Percentiles rank a stretch among this genome's conserved stretches.
Evolutionary conservation across 2,329 filamentous ascomycete genomes (phyloP).

Genomic region (Huntiella bhutanensis): DNA sequence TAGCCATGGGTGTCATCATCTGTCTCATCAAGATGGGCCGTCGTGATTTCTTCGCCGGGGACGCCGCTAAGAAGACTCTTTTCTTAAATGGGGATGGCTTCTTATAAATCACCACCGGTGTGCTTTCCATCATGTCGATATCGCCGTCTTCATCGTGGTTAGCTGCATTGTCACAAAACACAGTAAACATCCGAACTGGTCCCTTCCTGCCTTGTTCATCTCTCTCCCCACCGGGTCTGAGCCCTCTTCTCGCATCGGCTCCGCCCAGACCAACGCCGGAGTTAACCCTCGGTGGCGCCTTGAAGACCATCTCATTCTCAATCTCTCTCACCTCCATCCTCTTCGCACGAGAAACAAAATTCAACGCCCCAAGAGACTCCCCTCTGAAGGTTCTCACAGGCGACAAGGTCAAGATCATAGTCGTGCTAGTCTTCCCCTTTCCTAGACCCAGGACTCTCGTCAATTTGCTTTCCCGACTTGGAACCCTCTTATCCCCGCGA

Average conservation of each 20-base stretch:
- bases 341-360: conserved; percentile 88
- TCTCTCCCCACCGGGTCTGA: conserved; percentile 65
- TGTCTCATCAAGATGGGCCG: conserved; percentile 1
- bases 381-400: conserved; percentile 84
- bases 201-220: conserved; percentile 19
- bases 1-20: not conserved
- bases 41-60: conserved; percentile 6
- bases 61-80: conserved; percentile 4
- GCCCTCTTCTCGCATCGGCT: conserved; percentile 23
- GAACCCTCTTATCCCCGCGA: conserved; percentile 54
- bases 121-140: no score
- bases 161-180: conserved; percentile 48
- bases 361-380: conserved; percentile 81
- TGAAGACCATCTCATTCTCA: conserved; percentile 86
- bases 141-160: no score
- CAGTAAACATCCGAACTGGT: conserved; percentile 66
- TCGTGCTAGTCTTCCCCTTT: conserved; percentile 68
- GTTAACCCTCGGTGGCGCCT: conserved; percentile 44
- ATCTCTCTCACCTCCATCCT: conserved; percentile 91
- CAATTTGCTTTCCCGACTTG: conserved; percentile 94
- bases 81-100: conserved; percentile 1
- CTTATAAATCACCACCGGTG: no score
- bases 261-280: conserved; percentile 17
- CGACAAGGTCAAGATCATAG: conserved; percentile 92
- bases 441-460: conserved; percentile 80